Percentiles rank a stretch among this genome's conserved stretches.
Conservation (phyloP, 164 flowering plant species). For the Warburgia ugandensis region DNA sequence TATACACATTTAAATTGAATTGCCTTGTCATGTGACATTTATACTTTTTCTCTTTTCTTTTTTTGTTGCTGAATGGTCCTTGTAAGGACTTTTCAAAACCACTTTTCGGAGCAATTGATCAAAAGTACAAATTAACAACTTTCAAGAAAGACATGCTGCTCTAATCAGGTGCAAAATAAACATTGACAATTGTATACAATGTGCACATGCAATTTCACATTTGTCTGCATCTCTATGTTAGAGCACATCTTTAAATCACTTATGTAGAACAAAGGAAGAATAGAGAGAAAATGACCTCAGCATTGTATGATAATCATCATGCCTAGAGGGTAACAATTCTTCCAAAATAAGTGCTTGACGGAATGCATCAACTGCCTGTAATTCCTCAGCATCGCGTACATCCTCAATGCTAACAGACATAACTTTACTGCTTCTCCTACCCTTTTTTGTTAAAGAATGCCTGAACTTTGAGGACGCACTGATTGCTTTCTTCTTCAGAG, state of each 20-base stretch:
- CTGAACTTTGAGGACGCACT: constrained; percentile 77
- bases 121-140: too few relatives aligned
- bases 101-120: too few relatives aligned
- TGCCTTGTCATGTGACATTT: too few relatives aligned
- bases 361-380: constrained; percentile 69
- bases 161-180: too few relatives aligned
- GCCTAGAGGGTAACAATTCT: constrained; percentile 57
- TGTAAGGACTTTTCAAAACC: too few relatives aligned
- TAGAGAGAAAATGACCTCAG: constrained; percentile 42
- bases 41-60: too few relatives aligned
- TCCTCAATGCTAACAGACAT: constrained; percentile 85
- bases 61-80: too few relatives aligned
- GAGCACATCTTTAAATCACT: too few relatives aligned
- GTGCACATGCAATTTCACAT: too few relatives aligned
- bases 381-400: constrained; percentile 75
- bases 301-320: constrained; percentile 88
- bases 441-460: constrained; percentile 78
- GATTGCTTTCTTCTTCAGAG: constrained; percentile 72
- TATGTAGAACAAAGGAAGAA: constrained; percentile 2
- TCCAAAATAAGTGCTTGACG: constrained; percentile 76
- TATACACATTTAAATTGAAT: not conserved
- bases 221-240: too few relatives aligned
- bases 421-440: constrained; percentile 44
- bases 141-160: too few relatives aligned
- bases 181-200: too few relatives aligned